Evolutionary conservation across 2,329 filamentous ascomycete species (phyloP).

Genomic region (Neophaeococcomyces aloes): DNA sequence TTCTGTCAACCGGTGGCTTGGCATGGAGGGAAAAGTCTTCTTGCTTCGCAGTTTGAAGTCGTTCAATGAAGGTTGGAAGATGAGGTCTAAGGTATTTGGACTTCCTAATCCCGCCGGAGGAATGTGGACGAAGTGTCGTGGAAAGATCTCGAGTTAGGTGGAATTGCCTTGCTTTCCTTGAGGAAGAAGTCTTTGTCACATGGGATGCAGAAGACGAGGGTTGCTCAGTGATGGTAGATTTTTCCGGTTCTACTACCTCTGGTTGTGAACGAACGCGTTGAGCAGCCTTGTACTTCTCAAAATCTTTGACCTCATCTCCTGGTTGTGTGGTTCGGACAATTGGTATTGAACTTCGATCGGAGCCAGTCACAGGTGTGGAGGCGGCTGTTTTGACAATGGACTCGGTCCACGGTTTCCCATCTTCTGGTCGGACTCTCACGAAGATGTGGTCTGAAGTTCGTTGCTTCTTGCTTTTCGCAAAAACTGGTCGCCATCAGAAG

Average conservation of each 20-base stretch:
- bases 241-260: neutral
- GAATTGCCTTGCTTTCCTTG: slow-evolving; percentile 11
- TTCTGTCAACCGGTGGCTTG: slow-evolving; percentile 1
- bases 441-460: slow-evolving; percentile 41
- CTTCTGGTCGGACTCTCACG: slow-evolving; percentile 29
- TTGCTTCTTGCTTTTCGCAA: slow-evolving; percentile 36
- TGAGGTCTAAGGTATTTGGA: slow-evolving; percentile 17
- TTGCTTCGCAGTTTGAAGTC: slow-evolving; percentile 9
- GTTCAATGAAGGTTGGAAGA: slow-evolving; percentile 21
- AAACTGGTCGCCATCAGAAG: too few relatives aligned
- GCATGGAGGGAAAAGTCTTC: slow-evolving; percentile 9
- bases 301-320: slow-evolving; percentile 31
- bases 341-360: too few relatives aligned
- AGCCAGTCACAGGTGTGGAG: too few relatives aligned
- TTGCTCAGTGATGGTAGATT: neutral
- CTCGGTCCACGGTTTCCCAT: too few relatives aligned
- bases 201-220: neutral
- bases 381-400: neutral
- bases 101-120: slow-evolving; percentile 13
- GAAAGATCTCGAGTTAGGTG: slow-evolving; percentile 18
- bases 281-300: slow-evolving; percentile 10
- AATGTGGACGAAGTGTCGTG: slow-evolving; percentile 9
- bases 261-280: slow-evolving; percentile 3
- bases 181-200: neutral
- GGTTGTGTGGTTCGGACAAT: slow-evolving; percentile 33